Conservation (phyloP, 2,329 filamentous ascomycete genomes). For the Neofusicoccum laricinum region DNA sequence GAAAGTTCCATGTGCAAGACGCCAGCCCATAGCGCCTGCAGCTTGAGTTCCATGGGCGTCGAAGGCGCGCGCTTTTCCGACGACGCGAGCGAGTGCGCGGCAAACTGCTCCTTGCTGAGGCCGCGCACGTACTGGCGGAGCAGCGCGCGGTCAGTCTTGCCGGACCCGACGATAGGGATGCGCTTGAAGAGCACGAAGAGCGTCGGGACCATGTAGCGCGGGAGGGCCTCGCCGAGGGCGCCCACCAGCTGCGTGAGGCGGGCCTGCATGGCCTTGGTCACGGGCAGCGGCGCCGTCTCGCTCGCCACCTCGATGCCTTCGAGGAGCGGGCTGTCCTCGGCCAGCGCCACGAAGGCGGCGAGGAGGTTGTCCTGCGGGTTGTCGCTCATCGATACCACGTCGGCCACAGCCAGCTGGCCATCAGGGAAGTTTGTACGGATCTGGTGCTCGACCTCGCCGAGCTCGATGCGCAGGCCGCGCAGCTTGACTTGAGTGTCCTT, state of each 20-base stretch:
- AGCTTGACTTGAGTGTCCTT: conserved; percentile 39
- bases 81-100: background rate
- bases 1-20: background rate
- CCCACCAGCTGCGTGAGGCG: conserved; percentile 20
- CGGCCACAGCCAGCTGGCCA: background rate
- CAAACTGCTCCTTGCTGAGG: conserved; percentile 21
- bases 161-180: conserved; percentile 36
- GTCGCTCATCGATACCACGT: background rate
- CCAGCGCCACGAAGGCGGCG: background rate
- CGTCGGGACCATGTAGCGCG: conserved; percentile 40
- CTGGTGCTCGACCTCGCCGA: conserved; percentile 47
- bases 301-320: background rate
- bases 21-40: background rate
- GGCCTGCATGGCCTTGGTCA: background rate
- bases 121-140: conserved; percentile 24
- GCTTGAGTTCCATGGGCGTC: background rate
- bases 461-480: conserved; percentile 45
- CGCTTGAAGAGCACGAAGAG: conserved; percentile 36
- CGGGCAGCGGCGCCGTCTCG: background rate
- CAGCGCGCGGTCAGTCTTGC: conserved; percentile 30
- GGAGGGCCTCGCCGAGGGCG: conserved; percentile 6
- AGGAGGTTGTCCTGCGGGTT: background rate
- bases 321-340: background rate
- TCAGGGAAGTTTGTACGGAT: conserved; percentile 22
- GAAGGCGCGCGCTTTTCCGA: background rate